These are phyloP conservation scores for Zoysia pacifica DNA, from an alignment of 176 grass and related monocot genomes.

Conservation along the genomic window DNA sequence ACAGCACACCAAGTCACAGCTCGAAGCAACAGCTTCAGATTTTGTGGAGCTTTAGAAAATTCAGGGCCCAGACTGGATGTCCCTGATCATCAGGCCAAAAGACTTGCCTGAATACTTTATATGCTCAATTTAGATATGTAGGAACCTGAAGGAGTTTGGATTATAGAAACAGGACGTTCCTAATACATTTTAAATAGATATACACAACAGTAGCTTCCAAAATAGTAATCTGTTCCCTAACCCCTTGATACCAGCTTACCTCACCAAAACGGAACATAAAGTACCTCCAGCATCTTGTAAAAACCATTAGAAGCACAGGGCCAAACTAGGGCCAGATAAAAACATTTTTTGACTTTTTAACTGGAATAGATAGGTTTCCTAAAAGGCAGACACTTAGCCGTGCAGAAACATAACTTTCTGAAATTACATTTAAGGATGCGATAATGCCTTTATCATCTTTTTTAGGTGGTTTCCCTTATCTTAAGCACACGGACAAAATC, in stretches of 20 bases:
- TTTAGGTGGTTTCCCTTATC: background rate
- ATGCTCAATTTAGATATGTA: background rate
- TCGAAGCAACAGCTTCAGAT: conserved; percentile 16
- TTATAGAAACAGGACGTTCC: background rate
- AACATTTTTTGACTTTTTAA: background rate
- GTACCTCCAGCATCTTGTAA: background rate
- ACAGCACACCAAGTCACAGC: conserved; percentile 4
- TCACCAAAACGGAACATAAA: background rate
- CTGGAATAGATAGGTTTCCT: background rate
- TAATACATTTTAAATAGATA: background rate
- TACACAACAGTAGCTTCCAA: background rate
- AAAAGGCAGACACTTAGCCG: background rate
- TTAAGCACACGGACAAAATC: background rate
- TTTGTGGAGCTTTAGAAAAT: background rate
- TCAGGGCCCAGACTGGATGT: conserved; percentile 16
- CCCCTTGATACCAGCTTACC: background rate
- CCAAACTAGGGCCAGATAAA: background rate
- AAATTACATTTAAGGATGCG: background rate
- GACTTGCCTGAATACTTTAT: background rate
- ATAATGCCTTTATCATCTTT: background rate
- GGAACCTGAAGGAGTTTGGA: background rate
- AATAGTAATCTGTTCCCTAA: background rate
- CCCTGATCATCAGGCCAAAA: background rate
- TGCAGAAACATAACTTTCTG: background rate
- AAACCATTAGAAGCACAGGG: background rate